A percentile compares a stretch with the other conserved stretches of the same genome.
These are phyloP conservation scores for Colletotrichum spinosum DNA, from an alignment of 2,329 filamentous ascomycete genomes.

Conservation along the genomic window DNA sequence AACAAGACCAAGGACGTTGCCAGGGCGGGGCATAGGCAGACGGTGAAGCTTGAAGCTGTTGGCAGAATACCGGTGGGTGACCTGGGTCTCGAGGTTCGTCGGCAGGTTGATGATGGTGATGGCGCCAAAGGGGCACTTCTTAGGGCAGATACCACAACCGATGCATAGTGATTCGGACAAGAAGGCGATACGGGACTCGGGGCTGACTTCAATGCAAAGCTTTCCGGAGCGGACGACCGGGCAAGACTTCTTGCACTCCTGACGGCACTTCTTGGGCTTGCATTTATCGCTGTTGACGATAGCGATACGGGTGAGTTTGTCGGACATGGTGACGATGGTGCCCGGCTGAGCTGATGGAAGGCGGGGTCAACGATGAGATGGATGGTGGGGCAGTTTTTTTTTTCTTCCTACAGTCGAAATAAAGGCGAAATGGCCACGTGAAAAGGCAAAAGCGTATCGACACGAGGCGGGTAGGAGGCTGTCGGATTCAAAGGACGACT, in stretches of 20 bases:
- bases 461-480: conserved; percentile 2
- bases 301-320: conserved; percentile 97
- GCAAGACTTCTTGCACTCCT: conserved; percentile 99
- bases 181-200: conserved; percentile 94
- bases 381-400: conserved; percentile 32
- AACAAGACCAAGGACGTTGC: conserved; percentile 94
- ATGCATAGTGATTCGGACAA: conserved; percentile 97
- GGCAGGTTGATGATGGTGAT: conserved; percentile 99
- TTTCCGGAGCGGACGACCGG: conserved; percentile 97
- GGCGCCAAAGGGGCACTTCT: conserved; percentile 98
- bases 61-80: conserved; percentile 98
- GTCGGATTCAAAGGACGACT: not conserved
- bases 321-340: conserved; percentile 74
- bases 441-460: conserved; percentile 7
- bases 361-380: conserved; percentile 31
- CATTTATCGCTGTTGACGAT: conserved; percentile 98
- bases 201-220: conserved; percentile 93
- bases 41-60: conserved; percentile 99
- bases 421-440: conserved; percentile 13
- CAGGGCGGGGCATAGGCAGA: conserved; percentile 93
- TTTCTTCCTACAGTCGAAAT: conserved; percentile 15
- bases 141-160: conserved; percentile 99
- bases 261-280: conserved; percentile 85
- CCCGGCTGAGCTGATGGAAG: conserved; percentile 29
- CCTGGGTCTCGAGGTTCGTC: conserved; percentile 97